phyloP scores from a whole-genome alignment of 305 asterid species.

The Fraxinus nigra region DNA sequence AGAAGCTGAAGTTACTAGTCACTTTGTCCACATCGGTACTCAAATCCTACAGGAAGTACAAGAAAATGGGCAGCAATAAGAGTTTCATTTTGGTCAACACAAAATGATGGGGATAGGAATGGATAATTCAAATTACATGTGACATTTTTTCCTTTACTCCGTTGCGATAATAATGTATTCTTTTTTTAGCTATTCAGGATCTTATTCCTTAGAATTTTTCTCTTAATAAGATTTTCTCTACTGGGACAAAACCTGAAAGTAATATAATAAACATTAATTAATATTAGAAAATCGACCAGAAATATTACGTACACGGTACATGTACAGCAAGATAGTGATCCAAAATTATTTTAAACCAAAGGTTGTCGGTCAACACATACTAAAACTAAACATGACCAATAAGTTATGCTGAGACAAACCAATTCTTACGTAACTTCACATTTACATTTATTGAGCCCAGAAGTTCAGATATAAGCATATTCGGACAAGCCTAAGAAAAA shows the following conservation, averaged over 20 bases:
- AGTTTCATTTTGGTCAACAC: background rate
- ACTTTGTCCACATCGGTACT: background rate
- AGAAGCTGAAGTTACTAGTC: background rate
- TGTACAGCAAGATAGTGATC: background rate
- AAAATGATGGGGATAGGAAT: background rate
- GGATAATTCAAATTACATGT: constrained; percentile 5
- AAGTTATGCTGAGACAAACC: background rate
- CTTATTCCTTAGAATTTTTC: background rate
- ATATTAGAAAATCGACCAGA: background rate
- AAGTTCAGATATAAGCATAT: background rate
- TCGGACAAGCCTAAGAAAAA: background rate
- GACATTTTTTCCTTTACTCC: background rate
- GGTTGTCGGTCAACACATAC: background rate
- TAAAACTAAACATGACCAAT: background rate
- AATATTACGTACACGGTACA: background rate
- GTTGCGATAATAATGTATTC: background rate
- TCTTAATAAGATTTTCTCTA: background rate
- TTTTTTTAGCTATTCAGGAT: background rate
- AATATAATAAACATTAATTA: background rate
- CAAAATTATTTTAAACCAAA: background rate
- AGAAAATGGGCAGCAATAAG: background rate
- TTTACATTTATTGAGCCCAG: background rate
- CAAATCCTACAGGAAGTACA: background rate
- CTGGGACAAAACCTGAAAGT: background rate
- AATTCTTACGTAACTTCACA: background rate